Percentiles rank a stretch among this genome's conserved stretches.
Conservation (phyloP, 1,284 basidiomycete species). For the Calocybe gambosa region DNA sequence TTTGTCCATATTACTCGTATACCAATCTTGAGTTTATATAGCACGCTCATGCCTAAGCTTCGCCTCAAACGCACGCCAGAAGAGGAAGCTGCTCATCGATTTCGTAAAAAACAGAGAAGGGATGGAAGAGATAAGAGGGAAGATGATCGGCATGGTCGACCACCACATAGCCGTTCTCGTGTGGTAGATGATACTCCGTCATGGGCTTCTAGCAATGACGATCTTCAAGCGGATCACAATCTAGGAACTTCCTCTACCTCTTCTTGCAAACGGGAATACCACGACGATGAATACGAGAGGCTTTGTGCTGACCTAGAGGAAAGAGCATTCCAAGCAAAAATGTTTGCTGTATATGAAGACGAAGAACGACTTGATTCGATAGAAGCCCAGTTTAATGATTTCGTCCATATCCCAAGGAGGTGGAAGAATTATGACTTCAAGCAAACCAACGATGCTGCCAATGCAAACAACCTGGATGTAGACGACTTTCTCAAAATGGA, state of each 20-base stretch:
- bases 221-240: conserved; percentile 21
- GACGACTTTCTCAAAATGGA: conserved; percentile 41
- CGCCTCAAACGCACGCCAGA: conserved; percentile 65
- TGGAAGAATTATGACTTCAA: conserved; percentile 28
- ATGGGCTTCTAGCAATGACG: conserved; percentile 38
- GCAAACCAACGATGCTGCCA: conserved; percentile 23
- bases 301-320: conserved; percentile 56
- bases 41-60: conserved; percentile 51
- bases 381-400: conserved; percentile 59
- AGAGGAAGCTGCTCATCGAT: conserved; percentile 52
- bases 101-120: conserved; percentile 43
- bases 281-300: conserved; percentile 40
- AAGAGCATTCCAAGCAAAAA: conserved; percentile 57
- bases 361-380: conserved; percentile 61
- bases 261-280: conserved; percentile 16
- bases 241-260: conserved; percentile 18
- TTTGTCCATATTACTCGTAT: not conserved
- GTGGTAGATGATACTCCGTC: conserved; percentile 19
- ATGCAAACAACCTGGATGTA: conserved; percentile 23
- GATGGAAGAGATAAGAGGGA: conserved; percentile 24
- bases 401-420: conserved; percentile 55
- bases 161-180: conserved; percentile 19
- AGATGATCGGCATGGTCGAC: conserved; percentile 12
- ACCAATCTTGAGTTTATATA: too few relatives aligned
- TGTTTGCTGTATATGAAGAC: conserved; percentile 63